These are phyloP conservation scores for Closterium sp. DNA, from an alignment of 139 green algal genomes.

Conservation along the genomic window DNA sequence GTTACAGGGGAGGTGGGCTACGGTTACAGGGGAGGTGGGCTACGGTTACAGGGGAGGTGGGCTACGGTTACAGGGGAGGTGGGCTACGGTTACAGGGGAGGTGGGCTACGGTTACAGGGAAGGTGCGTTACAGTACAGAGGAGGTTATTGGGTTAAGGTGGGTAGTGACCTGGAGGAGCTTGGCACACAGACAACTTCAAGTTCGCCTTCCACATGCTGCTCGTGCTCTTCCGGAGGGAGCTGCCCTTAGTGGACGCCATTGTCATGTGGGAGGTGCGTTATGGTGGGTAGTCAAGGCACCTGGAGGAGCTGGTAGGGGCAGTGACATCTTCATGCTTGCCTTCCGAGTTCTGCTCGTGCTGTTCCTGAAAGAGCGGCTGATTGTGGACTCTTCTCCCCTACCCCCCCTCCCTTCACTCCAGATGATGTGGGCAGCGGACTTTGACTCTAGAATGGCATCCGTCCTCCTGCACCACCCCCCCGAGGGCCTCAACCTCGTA, in stretches of 20 bases:
- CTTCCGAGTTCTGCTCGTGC: slow-evolving; percentile 79
- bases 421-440: slow-evolving; percentile 44
- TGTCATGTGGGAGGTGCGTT: slow-evolving; percentile 33
- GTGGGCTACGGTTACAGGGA: slow-evolving; percentile 53
- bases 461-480: neutral
- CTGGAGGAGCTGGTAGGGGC: slow-evolving; percentile 58
- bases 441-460: neutral
- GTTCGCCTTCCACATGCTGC: slow-evolving; percentile 66
- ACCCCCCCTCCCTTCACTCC: too few relatives aligned
- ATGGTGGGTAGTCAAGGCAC: too few relatives aligned
- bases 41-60: neutral
- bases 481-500: neutral
- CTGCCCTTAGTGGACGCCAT: slow-evolving; percentile 58
- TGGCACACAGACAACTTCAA: slow-evolving; percentile 68
- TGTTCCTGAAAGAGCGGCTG: slow-evolving; percentile 72
- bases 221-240: slow-evolving; percentile 77
- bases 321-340: slow-evolving; percentile 82
- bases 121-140: slow-evolving; percentile 2
- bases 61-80: slow-evolving; percentile 53
- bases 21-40: slow-evolving; percentile 55
- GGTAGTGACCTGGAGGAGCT: slow-evolving; percentile 36
- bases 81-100: neutral
- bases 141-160: too few relatives aligned
- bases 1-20: neutral
- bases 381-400: slow-evolving; percentile 33